Evolutionary conservation across 2,329 filamentous ascomycete genomes (phyloP), one percentile per base, ranked within the genome.

Genomic region (Cryphonectria japonica): DNA sequence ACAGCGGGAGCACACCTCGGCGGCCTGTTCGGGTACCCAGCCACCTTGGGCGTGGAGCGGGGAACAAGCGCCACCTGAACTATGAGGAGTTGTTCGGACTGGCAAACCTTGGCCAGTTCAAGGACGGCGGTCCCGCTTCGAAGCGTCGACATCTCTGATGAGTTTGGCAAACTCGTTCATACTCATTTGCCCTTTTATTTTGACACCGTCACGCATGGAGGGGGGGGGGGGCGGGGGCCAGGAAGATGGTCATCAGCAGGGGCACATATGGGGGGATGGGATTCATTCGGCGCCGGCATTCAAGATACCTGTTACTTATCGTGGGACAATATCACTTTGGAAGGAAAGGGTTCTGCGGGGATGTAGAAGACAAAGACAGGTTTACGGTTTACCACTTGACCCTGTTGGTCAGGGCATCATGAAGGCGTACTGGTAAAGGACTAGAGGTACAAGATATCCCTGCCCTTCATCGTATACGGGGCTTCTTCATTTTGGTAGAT

Each of bases 41-140:
- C 16, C 72, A 77, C 11, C 39, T 70, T 46, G 22, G 67, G n/a
- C 71, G 74, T 39, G 26, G 71, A 34, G 70, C 65, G 7, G 62
- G 67, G 34, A 54, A 26, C 16, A 69, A 75, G 76, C 57, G 74
- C 75, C 63, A 74, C 79, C 54, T 80, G 78, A 69, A 75, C 76
- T 19, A 78, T 68, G 74, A 72, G 54, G 73, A 72, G 61, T 62
- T 75, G 22, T 75, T 69, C 34, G 67, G 54, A 6, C 67, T 68
- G 22, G 59, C 39, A 19, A 62, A 68, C n/a, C 57, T 68, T 1
- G 43, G 59, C 4, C 16, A 32, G 43, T 50, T 68, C 14, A 64
- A 64, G 14, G 61, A 64, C 3, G 67, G 67, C 5, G 41, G 57
- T 13, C 67, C 67, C 14, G 41, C 57, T 11, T 61, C 67, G 34